These are phyloP conservation scores for Boletus vermiculosoides DNA, from an alignment of 768 basidiomycete genomes.

Conservation along the genomic window DNA sequence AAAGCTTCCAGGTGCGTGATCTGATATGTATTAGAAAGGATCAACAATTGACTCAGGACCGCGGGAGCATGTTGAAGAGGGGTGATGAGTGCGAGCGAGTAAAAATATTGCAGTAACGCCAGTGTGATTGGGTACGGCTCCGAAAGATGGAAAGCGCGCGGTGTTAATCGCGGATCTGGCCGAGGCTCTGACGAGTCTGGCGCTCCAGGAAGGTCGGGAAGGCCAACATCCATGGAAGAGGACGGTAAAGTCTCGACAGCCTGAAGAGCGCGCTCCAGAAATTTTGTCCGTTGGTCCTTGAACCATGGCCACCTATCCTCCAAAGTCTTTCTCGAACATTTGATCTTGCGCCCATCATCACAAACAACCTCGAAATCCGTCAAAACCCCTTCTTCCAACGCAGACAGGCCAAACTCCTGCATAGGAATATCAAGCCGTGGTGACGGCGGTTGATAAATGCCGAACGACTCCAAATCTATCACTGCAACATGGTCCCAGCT, in stretches of 20 bases:
- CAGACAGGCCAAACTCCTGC: conserved; percentile 82
- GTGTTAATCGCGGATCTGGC: conserved; percentile 77
- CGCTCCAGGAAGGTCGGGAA: conserved; percentile 60
- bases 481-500: conserved; percentile 92
- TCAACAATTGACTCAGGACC: conserved; percentile 81
- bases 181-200: conserved; percentile 49
- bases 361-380: conserved; percentile 92
- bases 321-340: conserved; percentile 80
- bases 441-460: conserved; percentile 87
- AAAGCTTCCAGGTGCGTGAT: conserved; percentile 71
- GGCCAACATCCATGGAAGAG: conserved; percentile 58
- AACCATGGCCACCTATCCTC: conserved; percentile 98
- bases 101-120: conserved; percentile 92
- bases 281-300: conserved; percentile 60
- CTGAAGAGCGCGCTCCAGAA: conserved; percentile 55
- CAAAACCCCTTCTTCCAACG: conserved; percentile 76
- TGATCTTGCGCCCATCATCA: conserved; percentile 82
- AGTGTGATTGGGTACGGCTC: conserved; percentile 88
- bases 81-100: conserved; percentile 81
- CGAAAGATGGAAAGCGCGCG: conserved; percentile 76
- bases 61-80: conserved; percentile 90
- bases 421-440: conserved; percentile 63
- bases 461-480: conserved; percentile 91
- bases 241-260: conserved; percentile 59
- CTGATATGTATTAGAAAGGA: conserved; percentile 81